A percentile compares a stretch with the other conserved stretches of the same genome.
Conservation (phyloP, 2,329 filamentous ascomycete genomes). For the Aureobasidium sp. region DNA sequence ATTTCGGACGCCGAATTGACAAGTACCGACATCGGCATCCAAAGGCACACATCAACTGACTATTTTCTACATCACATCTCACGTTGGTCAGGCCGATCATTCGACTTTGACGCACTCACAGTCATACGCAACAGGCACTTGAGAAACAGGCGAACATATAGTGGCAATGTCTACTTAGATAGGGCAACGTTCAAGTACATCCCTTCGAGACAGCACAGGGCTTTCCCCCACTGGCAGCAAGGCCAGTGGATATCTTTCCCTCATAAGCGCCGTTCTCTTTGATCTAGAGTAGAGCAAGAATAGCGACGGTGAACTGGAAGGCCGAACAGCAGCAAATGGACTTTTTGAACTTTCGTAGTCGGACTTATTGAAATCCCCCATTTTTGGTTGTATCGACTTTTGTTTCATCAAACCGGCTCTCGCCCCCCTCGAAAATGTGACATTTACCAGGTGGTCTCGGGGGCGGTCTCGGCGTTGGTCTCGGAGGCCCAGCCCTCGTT, state of each 20-base stretch:
- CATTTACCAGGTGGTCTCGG: conserved; percentile 42
- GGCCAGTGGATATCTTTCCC: conserved; percentile 91
- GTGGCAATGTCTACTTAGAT: conserved; percentile 18
- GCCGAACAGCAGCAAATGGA: conserved; percentile 14
- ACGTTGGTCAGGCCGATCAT: background rate
- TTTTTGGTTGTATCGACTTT: conserved; percentile 10
- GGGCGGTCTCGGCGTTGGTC: conserved; percentile 29
- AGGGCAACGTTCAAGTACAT: conserved; percentile 83
- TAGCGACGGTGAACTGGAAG: conserved; percentile 20
- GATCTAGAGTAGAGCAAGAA: conserved; percentile 19
- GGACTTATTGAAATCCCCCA: conserved; percentile 11
- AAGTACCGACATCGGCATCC: background rate
- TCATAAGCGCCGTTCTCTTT: conserved; percentile 81
- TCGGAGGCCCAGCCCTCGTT: conserved; percentile 47
- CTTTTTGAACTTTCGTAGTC: conserved; percentile 14
- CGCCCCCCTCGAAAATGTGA: conserved; percentile 5
- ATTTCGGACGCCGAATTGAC: background rate
- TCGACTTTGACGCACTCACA: background rate
- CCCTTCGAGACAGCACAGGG: conserved; percentile 83
- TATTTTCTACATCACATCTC: background rate
- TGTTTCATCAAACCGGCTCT: conserved; percentile 4
- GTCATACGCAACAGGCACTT: conserved; percentile 1
- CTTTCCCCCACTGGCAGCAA: conserved; percentile 71
- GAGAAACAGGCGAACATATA: conserved; percentile 16
- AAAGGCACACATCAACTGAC: background rate